phyloP scores from a whole-genome alignment of 768 basidiomycete genomes.

The Mycena galericulata region DNA sequence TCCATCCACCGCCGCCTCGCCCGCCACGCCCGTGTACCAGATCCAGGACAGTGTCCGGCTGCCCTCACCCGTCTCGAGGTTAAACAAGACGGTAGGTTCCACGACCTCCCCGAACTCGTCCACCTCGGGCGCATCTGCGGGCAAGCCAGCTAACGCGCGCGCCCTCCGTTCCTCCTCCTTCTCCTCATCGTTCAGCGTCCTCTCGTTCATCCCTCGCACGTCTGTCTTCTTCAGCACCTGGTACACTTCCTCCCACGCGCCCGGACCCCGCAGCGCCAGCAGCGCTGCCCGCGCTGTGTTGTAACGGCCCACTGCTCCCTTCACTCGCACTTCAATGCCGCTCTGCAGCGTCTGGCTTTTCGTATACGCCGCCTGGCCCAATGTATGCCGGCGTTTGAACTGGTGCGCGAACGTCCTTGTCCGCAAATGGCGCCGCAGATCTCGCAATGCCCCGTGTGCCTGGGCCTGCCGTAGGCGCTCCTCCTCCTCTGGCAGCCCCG shows the following conservation, averaged over 20 bases:
- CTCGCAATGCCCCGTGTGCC: slow-evolving; percentile 25
- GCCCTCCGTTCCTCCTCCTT: slow-evolving; percentile 28
- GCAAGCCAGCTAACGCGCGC: slow-evolving; percentile 17
- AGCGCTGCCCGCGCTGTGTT: slow-evolving; percentile 7
- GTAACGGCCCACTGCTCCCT: slow-evolving; percentile 8
- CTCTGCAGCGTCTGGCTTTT: slow-evolving; percentile 27
- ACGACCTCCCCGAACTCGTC: slow-evolving; percentile 2
- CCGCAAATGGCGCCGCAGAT: slow-evolving; percentile 36
- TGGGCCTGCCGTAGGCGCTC: slow-evolving; percentile 36
- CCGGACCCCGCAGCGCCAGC: slow-evolving; percentile 18
- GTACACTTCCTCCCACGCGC: slow-evolving; percentile 28
- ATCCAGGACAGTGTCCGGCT: slow-evolving; percentile 33
- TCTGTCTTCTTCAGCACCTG: slow-evolving; percentile 21
- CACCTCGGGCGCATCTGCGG: not conserved
- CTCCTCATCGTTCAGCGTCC: slow-evolving; percentile 35
- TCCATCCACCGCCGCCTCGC: not conserved
- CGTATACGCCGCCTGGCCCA: slow-evolving; percentile 33
- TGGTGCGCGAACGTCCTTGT: slow-evolving; percentile 32
- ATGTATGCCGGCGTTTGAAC: slow-evolving; percentile 31
- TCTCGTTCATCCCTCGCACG: slow-evolving; percentile 29
- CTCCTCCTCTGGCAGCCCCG: slow-evolving; percentile 35
- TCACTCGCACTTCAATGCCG: slow-evolving; percentile 29
- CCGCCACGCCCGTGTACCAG: slow-evolving; percentile 25
- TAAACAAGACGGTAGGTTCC: slow-evolving; percentile 11
- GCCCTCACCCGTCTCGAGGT: slow-evolving; percentile 29